A percentile compares a stretch with the other conserved stretches of the same genome.
These are phyloP conservation scores for Pinus tabuliformis DNA, from an alignment of 75 land plant species.

Conservation along the genomic window DNA sequence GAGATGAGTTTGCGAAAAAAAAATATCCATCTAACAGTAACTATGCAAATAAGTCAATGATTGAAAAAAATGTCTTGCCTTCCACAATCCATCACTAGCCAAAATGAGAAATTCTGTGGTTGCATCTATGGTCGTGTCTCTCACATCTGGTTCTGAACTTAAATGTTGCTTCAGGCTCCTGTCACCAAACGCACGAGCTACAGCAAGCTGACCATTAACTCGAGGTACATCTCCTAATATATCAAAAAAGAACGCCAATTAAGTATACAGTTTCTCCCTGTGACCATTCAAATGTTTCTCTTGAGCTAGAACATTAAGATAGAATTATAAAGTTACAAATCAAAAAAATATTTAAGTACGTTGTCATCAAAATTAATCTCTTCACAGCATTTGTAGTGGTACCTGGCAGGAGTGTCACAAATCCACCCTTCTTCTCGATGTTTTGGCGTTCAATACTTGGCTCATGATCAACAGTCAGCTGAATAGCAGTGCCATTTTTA, in stretches of 20 bases:
- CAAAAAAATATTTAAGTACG: not conserved
- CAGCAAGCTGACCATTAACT: slow-evolving; percentile 84
- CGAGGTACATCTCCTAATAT: slow-evolving; percentile 81
- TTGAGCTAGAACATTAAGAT: not conserved
- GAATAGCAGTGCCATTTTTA: slow-evolving; percentile 59
- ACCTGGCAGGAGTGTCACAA: slow-evolving; percentile 81
- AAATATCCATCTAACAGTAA: not conserved
- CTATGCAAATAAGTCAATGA: not conserved
- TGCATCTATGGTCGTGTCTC: slow-evolving; percentile 24
- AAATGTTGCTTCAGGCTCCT: slow-evolving; percentile 71
- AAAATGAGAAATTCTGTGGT: slow-evolving; percentile 59
- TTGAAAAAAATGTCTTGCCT: slow-evolving; percentile 22
- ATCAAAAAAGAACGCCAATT: not conserved
- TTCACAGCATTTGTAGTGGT: not conserved
- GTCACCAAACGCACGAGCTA: slow-evolving; percentile 90
- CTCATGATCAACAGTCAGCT: slow-evolving; percentile 83
- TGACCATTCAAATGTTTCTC: not conserved
- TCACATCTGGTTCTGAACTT: slow-evolving; percentile 84
- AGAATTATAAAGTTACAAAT: not conserved
- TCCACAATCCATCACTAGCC: slow-evolving; percentile 94
- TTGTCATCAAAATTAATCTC: not conserved
- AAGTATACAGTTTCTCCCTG: not conserved
- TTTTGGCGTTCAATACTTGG: slow-evolving; percentile 49
- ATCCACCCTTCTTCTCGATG: slow-evolving; percentile 76
- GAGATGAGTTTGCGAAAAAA: no score